Conservation (phyloP, 495 filamentous ascomycete genomes). For the Peziza echinospora region DNA sequence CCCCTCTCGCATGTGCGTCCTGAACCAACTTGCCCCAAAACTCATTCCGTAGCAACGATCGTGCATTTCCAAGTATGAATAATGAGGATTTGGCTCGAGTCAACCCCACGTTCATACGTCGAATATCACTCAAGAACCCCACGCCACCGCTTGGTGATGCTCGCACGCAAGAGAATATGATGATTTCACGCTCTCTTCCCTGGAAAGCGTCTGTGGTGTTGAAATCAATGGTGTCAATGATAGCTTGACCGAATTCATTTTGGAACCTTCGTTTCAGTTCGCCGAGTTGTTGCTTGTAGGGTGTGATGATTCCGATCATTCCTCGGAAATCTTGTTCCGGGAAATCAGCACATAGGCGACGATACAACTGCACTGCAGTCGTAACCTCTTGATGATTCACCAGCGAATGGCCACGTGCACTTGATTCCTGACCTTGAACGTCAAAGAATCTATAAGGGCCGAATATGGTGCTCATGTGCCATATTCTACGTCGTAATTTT, state of each 20-base stretch:
- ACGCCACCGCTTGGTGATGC: conserved; percentile 74
- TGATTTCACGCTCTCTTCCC: conserved; percentile 86
- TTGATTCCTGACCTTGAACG: conserved; percentile 67
- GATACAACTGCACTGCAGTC: conserved; percentile 63
- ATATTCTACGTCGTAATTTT: conserved; percentile 46
- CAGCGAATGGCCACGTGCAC: conserved; percentile 57
- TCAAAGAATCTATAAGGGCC: conserved; percentile 97
- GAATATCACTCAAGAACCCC: conserved; percentile 92
- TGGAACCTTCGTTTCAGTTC: conserved; percentile 54
- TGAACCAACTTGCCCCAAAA: conserved; percentile 73
- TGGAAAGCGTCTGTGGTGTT: conserved; percentile 98
- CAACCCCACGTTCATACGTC: conserved; percentile 97
- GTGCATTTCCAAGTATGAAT: conserved; percentile 84
- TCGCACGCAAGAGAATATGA: conserved; percentile 96
- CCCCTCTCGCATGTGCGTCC: conserved; percentile 48
- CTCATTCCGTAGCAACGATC: conserved; percentile 61
- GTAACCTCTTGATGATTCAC: conserved; percentile 73
- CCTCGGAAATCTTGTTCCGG: conserved; percentile 43
- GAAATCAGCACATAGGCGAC: conserved; percentile 54
- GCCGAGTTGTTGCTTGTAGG: conserved; percentile 81
- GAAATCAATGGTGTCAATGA: conserved; percentile 69
- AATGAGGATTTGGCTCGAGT: conserved; percentile 89
- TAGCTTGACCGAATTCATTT: conserved; percentile 44
- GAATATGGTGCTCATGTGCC: conserved; percentile 63
- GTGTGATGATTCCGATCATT: conserved; percentile 90